phyloP scores from a whole-genome alignment of 768 basidiomycete genomes.

The Gelatoporia subvermispora region DNA sequence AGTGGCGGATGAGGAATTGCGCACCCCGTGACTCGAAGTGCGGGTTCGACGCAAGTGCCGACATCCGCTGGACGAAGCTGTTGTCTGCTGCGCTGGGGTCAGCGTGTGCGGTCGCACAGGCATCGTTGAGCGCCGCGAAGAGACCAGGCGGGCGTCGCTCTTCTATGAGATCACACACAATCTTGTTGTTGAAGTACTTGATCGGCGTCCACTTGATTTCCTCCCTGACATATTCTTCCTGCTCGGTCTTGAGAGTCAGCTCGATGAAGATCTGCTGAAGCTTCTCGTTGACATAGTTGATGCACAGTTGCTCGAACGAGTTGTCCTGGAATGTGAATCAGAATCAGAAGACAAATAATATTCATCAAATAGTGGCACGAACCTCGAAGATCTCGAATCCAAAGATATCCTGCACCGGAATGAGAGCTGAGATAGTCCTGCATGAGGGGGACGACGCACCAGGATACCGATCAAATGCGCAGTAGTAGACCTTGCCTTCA shows the following conservation, averaged over 20 bases:
- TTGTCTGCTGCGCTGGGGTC: slow-evolving; percentile 95
- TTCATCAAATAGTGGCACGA: slow-evolving; percentile 5
- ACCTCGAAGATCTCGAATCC: slow-evolving; percentile 99
- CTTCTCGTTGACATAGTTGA: slow-evolving; percentile 99
- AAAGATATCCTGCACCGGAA: slow-evolving; percentile 75
- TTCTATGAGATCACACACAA: slow-evolving; percentile 97
- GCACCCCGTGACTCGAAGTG: slow-evolving; percentile 94
- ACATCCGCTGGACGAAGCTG: slow-evolving; percentile 90
- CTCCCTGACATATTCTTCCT: slow-evolving; percentile 98
- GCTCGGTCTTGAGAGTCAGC: slow-evolving; percentile 96
- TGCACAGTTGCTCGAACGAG: slow-evolving; percentile 96
- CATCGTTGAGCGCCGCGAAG: slow-evolving; percentile 96
- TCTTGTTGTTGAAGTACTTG: slow-evolving; percentile 97
- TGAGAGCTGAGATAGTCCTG: not conserved
- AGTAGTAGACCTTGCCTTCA: slow-evolving; percentile 76
- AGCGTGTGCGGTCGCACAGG: slow-evolving; percentile 98
- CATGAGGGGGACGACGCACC: slow-evolving; percentile 35
- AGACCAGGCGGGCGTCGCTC: slow-evolving; percentile 95
- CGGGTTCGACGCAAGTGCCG: slow-evolving; percentile 74
- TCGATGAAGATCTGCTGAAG: slow-evolving; percentile 99
- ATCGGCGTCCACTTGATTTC: slow-evolving; percentile 99
- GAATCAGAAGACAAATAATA: slow-evolving; percentile 5
- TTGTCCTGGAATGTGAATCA: slow-evolving; percentile 61
- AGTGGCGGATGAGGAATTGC: slow-evolving; percentile 94
- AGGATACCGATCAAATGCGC: slow-evolving; percentile 91